phyloP scores from a whole-genome alignment of 164 flowering plant genomes.

The Euptelea pleiosperma region DNA sequence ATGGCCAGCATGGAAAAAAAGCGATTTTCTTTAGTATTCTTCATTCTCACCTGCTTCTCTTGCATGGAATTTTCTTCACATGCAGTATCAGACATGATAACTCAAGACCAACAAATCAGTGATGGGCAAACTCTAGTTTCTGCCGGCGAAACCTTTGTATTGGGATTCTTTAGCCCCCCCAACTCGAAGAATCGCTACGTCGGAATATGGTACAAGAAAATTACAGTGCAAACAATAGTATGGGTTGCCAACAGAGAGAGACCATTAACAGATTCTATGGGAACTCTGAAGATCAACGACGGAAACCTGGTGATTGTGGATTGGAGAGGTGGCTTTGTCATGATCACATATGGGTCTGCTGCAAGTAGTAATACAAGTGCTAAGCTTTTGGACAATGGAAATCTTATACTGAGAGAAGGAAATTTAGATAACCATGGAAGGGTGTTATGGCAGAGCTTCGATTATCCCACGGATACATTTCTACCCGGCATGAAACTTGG shows the following conservation, averaged over 20 bases:
- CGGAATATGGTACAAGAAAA: constrained; percentile 37
- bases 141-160: constrained; percentile 11
- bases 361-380: background rate
- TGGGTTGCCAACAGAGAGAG: constrained; percentile 47
- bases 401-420: constrained; percentile 14
- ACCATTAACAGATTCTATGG: constrained; percentile 18
- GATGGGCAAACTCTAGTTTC: constrained; percentile 29
- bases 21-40: no score
- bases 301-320: constrained; percentile 27
- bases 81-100: no score
- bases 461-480: constrained; percentile 29
- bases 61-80: no score
- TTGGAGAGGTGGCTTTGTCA: constrained; percentile 9
- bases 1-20: no score
- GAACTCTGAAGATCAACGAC: constrained; percentile 9
- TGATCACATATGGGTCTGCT: constrained; percentile 24
- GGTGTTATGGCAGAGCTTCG: constrained; percentile 36
- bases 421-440: background rate
- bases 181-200: constrained; percentile 17
- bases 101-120: no score
- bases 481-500: constrained; percentile 28
- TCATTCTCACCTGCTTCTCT: no score
- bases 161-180: constrained; percentile 35
- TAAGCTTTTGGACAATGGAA: constrained; percentile 23
- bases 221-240: constrained; percentile 14